phyloP scores from a whole-genome alignment of 805 yeast genomes.

The Metschnikowia cubensis region DNA sequence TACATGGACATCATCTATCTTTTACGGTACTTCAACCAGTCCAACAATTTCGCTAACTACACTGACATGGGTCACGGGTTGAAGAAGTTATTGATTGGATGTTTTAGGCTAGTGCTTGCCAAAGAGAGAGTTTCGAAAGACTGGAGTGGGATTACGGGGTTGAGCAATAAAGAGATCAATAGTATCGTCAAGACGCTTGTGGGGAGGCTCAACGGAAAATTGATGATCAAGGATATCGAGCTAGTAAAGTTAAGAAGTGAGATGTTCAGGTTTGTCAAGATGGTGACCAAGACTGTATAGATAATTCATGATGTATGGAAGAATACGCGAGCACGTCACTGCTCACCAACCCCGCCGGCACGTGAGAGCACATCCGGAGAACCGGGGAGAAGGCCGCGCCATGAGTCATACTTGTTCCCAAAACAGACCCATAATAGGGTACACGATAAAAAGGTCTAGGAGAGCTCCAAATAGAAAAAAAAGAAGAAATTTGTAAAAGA shows the following conservation, averaged over 20 bases:
- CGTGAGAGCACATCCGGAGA: not conserved
- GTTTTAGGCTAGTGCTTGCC: constrained; percentile 36
- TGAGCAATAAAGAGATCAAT: constrained; percentile 33
- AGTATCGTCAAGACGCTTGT: constrained; percentile 33
- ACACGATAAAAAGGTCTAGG: not conserved
- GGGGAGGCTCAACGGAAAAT: constrained; percentile 39
- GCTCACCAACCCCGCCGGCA: not conserved
- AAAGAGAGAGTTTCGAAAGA: constrained; percentile 27
- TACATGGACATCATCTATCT: constrained; percentile 46
- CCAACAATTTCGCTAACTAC: constrained; percentile 41
- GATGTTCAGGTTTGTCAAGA: constrained; percentile 39
- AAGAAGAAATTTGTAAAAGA: no score
- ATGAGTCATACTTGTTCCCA: not conserved
- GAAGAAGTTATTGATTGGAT: constrained; percentile 39
- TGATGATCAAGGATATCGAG: constrained; percentile 36
- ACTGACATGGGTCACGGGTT: constrained; percentile 42
- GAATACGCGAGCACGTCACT: not conserved
- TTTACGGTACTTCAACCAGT: constrained; percentile 42
- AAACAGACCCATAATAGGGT: not conserved
- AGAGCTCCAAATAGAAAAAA: not conserved
- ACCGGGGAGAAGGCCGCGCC: not conserved
- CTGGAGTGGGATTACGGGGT: constrained; percentile 37
- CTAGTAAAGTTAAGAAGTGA: constrained; percentile 35
- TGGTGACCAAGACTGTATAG: constrained; percentile 31
- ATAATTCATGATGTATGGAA: not conserved